Conservation (phyloP, 805 yeast genomes). For the Myxozyma monticola region DNA sequence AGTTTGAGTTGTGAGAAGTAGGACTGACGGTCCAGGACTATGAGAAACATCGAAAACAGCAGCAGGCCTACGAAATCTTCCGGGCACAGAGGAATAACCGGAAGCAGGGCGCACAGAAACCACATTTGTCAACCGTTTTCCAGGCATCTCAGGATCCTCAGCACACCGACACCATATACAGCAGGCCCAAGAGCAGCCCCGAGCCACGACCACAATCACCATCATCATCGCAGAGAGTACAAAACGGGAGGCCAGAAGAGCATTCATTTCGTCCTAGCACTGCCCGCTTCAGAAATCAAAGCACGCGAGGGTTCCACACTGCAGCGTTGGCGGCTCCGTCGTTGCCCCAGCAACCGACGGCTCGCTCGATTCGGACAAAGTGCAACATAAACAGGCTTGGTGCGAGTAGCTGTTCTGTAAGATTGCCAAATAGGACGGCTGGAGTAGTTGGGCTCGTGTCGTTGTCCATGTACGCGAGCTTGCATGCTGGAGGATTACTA, state of each 20-base stretch:
- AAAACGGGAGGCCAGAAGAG: neutral
- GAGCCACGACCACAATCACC: neutral
- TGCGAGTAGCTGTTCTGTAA: neutral
- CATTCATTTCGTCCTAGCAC: neutral
- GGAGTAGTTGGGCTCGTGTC: conserved; percentile 7
- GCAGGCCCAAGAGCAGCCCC: neutral
- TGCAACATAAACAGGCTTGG: neutral
- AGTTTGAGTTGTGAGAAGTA: neutral
- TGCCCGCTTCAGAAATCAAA: neutral
- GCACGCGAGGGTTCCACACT: neutral
- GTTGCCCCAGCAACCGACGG: conserved; percentile 4
- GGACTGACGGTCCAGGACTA: conserved; percentile 16
- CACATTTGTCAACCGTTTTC: neutral
- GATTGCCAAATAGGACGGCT: neutral
- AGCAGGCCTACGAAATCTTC: conserved; percentile 19
- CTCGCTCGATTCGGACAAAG: neutral
- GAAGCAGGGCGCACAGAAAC: neutral
- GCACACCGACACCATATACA: too few species aligned
- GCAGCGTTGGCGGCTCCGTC: neutral
- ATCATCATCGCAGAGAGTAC: neutral
- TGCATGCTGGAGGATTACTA: conserved; percentile 1
- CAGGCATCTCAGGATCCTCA: neutral
- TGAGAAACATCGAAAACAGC: conserved; percentile 23
- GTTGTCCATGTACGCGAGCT: neutral
- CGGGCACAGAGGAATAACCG: conserved; percentile 8